Evolutionary conservation across 768 basidiomycete species (phyloP).

Genomic region (Termitomyces sp.): DNA sequence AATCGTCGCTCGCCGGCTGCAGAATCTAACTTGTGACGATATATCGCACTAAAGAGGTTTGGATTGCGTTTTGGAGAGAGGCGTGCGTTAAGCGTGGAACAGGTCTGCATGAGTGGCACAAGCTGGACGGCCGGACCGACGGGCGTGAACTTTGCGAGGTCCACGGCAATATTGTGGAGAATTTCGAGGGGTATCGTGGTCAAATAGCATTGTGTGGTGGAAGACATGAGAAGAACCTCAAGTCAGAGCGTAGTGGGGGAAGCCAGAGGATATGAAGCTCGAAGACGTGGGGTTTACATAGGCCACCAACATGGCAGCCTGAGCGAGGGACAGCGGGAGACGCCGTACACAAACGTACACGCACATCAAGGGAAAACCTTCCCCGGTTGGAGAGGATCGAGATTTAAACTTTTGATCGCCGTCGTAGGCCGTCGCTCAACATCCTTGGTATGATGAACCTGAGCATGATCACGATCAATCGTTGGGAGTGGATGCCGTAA

Average conservation of each 20-base stretch:
- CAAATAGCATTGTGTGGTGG: neutral
- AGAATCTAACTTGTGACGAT: slow-evolving; percentile 51
- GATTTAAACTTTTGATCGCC: slow-evolving; percentile 5
- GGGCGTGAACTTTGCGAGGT: slow-evolving; percentile 12
- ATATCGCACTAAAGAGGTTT: slow-evolving; percentile 51
- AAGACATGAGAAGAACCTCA: neutral
- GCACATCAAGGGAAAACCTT: neutral
- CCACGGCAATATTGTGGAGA: neutral
- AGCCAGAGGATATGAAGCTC: neutral
- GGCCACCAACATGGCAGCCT: neutral
- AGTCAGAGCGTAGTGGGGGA: neutral
- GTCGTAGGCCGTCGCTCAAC: neutral
- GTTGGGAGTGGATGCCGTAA: too few relatives aligned
- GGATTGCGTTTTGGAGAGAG: slow-evolving; percentile 28
- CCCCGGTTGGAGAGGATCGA: neutral
- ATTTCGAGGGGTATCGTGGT: neutral
- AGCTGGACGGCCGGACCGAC: slow-evolving; percentile 45
- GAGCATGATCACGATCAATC: neutral
- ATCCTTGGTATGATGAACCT: neutral
- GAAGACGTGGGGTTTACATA: neutral
- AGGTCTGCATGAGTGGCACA: slow-evolving; percentile 45
- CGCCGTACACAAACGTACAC: neutral
- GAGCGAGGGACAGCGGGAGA: neutral
- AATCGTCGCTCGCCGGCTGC: slow-evolving; percentile 47
- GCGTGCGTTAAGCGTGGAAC: slow-evolving; percentile 29